A percentile compares a stretch with the other conserved stretches of the same genome.
Conservation (phyloP, 352 stramenopile genomes). For the Pythium myriotylum region DNA sequence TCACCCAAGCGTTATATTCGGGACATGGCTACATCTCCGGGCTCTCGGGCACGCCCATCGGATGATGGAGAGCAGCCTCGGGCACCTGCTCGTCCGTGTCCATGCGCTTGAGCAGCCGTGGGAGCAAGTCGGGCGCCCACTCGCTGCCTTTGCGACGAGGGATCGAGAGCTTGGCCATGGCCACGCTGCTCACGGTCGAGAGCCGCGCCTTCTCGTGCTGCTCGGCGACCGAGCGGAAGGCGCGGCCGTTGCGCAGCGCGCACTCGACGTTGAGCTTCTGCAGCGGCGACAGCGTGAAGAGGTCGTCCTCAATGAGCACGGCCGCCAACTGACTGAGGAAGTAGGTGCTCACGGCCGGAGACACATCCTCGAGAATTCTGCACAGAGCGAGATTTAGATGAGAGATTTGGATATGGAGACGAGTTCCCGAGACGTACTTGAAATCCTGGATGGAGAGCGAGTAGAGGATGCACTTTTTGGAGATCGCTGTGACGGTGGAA, state of each 20-base stretch:
- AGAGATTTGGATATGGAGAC: too few relatives aligned
- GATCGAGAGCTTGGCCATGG: conserved; percentile 64
- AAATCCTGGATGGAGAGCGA: conserved; percentile 83
- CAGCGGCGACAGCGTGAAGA: conserved; percentile 50
- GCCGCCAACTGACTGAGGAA: conserved; percentile 79
- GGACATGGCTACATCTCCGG: conserved; percentile 29
- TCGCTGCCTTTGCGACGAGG: conserved; percentile 64
- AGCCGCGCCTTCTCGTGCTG: conserved; percentile 57
- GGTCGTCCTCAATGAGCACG: conserved; percentile 70
- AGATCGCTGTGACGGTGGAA: conserved; percentile 69
- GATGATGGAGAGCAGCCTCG: too few relatives aligned
- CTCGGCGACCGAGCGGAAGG: conserved; percentile 64
- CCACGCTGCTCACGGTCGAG: conserved; percentile 58
- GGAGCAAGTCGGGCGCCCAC: conserved; percentile 71
- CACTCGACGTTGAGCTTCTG: conserved; percentile 59
- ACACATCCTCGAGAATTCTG: conserved; percentile 65
- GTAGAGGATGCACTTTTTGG: conserved; percentile 75
- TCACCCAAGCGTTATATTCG: conserved; percentile 11
- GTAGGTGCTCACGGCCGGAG: conserved; percentile 76
- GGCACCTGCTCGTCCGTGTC: conserved; percentile 11
- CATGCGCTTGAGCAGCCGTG: conserved; percentile 62
- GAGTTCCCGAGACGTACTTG: conserved; percentile 60
- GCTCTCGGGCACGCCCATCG: not conserved
- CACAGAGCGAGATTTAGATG: too few relatives aligned
- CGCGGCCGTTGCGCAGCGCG: conserved; percentile 52